Conservation (phyloP, 768 basidiomycete genomes). For the Xanthoconium purpureum region DNA sequence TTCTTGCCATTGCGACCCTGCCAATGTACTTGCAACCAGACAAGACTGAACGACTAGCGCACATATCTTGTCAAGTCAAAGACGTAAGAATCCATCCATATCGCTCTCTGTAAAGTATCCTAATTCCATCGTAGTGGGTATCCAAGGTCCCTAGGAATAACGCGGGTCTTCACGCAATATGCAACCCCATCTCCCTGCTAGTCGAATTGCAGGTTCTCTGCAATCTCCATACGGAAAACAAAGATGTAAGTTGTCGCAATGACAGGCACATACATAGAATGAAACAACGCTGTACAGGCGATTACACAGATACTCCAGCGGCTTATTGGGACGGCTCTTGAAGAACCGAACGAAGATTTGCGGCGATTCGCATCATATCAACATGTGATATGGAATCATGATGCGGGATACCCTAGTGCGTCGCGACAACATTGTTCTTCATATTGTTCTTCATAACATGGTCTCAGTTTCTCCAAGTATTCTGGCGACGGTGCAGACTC, state of each 20-base stretch:
- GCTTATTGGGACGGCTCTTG: constrained; percentile 40
- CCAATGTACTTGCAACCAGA: constrained; percentile 12
- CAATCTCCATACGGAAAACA: constrained; percentile 7
- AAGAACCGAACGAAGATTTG: constrained; percentile 36
- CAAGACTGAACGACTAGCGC: constrained; percentile 4
- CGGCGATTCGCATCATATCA: constrained; percentile 50
- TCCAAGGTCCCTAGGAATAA: constrained; percentile 5
- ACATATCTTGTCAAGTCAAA: constrained; percentile 22
- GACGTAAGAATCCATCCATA: constrained; percentile 13
- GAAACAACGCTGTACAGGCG: constrained; percentile 10
- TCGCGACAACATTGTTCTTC: background rate
- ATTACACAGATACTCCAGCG: constrained; percentile 26
- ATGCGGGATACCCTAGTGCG: constrained; percentile 42
- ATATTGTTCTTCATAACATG: background rate
- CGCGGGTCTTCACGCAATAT: background rate
- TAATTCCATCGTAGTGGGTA: constrained; percentile 17
- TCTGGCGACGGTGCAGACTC: constrained; percentile 36
- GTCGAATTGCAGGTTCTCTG: constrained; percentile 26
- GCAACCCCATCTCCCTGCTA: constrained; percentile 24
- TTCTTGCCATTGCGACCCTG: constrained; percentile 23
- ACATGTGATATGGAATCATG: constrained; percentile 51
- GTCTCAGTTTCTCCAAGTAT: constrained; percentile 33
- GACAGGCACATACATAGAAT: background rate
- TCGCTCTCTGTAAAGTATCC: background rate
- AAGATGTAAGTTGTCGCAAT: constrained; percentile 14